These are phyloP conservation scores for Hypholoma fasciculare DNA, from an alignment of 768 basidiomycete genomes.

Conservation along the genomic window DNA sequence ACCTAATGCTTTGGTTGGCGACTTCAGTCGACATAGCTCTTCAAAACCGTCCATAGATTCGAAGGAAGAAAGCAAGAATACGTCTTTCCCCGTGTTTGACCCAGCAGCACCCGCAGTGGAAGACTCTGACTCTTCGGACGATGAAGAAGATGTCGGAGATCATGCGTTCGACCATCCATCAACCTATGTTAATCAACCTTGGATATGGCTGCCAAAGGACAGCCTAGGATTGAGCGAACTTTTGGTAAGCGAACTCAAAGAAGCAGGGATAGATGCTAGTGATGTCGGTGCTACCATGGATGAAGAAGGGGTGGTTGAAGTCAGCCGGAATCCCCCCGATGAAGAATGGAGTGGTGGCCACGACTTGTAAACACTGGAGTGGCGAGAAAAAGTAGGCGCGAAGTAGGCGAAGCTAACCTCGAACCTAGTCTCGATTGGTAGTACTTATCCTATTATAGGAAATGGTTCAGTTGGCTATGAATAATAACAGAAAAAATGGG, in stretches of 20 bases:
- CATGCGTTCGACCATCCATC: slow-evolving; percentile 52
- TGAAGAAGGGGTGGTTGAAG: slow-evolving; percentile 42
- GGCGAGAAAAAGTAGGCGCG: too few species aligned
- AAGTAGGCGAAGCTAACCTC: too few species aligned
- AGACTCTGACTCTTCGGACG: slow-evolving; percentile 31
- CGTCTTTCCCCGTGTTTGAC: slow-evolving; percentile 22
- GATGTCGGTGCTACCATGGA: slow-evolving; percentile 47
- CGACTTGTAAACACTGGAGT: slow-evolving; percentile 23
- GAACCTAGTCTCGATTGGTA: too few species aligned
- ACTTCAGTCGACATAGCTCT: too few species aligned
- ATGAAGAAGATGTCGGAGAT: slow-evolving; percentile 35
- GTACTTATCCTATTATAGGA: too few species aligned
- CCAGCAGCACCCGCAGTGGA: slow-evolving; percentile 29
- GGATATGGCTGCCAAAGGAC: slow-evolving; percentile 49
- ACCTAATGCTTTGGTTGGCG: too few species aligned
- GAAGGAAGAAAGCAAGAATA: slow-evolving; percentile 14
- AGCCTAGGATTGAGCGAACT: slow-evolving; percentile 40
- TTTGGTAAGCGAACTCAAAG: slow-evolving; percentile 35
- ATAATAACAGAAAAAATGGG: too few species aligned
- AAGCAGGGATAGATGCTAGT: slow-evolving; percentile 41
- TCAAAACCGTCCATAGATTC: slow-evolving; percentile 11
- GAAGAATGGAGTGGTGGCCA: slow-evolving; percentile 42
- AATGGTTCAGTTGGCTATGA: too few species aligned
- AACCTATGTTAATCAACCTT: slow-evolving; percentile 43
- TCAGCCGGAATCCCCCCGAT: slow-evolving; percentile 45